A percentile compares a stretch with the other conserved stretches of the same genome.
phyloP scores from a whole-genome alignment of 345 rosid species.

The Cardamine resedifolia region DNA sequence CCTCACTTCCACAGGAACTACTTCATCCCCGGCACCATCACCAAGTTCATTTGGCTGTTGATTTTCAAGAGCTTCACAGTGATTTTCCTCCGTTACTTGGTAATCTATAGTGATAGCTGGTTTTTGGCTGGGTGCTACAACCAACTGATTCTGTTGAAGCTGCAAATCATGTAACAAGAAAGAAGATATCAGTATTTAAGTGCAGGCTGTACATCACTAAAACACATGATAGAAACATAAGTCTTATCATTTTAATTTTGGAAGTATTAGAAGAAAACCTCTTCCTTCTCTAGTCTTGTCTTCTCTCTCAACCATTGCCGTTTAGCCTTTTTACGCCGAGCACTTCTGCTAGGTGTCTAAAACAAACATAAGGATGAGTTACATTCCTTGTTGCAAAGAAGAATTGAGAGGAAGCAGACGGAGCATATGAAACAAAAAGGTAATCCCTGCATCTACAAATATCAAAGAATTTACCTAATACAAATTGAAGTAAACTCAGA shows the following conservation, averaged over 20 bases:
- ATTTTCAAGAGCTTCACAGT: conserved; percentile 30
- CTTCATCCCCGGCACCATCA: conserved; percentile 46
- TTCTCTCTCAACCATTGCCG: conserved; percentile 74
- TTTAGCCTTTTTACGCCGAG: conserved; percentile 89
- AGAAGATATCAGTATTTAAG: background rate
- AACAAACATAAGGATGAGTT: conserved; percentile 31
- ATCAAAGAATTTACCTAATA: background rate
- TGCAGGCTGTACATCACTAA: conserved; percentile 6
- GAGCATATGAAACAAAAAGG: conserved; percentile 10
- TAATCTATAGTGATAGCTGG: conserved; percentile 40
- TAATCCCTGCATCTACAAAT: conserved; percentile 3
- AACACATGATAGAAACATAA: conserved; percentile 3
- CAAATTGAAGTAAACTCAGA: conserved; percentile 27
- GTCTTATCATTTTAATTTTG: conserved; percentile 22
- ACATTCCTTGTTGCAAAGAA: conserved; percentile 16
- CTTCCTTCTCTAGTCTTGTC: conserved; percentile 55
- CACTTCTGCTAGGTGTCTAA: conserved; percentile 85
- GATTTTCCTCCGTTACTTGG: conserved; percentile 38
- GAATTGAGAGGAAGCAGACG: conserved; percentile 6
- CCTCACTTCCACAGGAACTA: conserved; percentile 73
- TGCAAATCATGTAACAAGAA: conserved; percentile 31
- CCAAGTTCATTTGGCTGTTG: conserved; percentile 28
- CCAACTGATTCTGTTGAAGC: conserved; percentile 46
- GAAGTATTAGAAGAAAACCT: conserved; percentile 46
- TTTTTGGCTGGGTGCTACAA: conserved; percentile 39